Percentiles rank a stretch among this genome's conserved stretches.
Evolutionary conservation across 257 asterid genomes (phyloP).

Genomic region (Rhazya stricta): DNA sequence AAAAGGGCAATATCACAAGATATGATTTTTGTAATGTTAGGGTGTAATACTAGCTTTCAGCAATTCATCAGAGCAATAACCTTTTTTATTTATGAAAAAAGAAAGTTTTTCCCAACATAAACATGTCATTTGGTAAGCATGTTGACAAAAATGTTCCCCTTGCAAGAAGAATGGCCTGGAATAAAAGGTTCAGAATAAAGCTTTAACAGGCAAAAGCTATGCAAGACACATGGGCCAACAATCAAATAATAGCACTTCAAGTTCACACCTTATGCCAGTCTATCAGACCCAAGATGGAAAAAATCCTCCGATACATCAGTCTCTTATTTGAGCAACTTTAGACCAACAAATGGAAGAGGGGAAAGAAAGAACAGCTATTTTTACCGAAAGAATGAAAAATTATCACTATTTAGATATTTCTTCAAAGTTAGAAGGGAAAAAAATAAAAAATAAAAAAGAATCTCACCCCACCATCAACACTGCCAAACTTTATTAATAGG

Average conservation of each 20-base stretch:
- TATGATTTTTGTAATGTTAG: neutral
- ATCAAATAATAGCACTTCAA: neutral
- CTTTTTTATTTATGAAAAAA: neutral
- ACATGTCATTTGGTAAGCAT: neutral
- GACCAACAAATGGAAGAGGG: neutral
- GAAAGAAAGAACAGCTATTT: constrained; percentile 1
- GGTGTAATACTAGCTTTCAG: neutral
- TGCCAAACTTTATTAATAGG: constrained; percentile 86
- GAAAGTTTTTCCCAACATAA: neutral
- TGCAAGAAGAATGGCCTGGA: neutral
- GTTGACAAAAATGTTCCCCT: neutral
- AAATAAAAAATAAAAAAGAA: constrained; percentile 27
- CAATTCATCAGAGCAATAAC: too few species aligned
- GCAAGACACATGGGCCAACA: neutral
- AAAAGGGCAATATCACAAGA: neutral
- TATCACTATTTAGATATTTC: neutral
- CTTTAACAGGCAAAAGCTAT: neutral
- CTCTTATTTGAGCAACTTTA: neutral
- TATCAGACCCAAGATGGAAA: neutral
- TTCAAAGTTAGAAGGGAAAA: constrained; percentile 12
- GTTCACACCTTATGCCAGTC: neutral
- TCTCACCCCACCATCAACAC: constrained; percentile 98
- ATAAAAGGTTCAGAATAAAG: neutral
- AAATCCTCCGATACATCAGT: too few species aligned
- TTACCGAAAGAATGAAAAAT: neutral